Conservation (phyloP, 352 stramenopile species). For the Phytophthora constricta region DNA sequence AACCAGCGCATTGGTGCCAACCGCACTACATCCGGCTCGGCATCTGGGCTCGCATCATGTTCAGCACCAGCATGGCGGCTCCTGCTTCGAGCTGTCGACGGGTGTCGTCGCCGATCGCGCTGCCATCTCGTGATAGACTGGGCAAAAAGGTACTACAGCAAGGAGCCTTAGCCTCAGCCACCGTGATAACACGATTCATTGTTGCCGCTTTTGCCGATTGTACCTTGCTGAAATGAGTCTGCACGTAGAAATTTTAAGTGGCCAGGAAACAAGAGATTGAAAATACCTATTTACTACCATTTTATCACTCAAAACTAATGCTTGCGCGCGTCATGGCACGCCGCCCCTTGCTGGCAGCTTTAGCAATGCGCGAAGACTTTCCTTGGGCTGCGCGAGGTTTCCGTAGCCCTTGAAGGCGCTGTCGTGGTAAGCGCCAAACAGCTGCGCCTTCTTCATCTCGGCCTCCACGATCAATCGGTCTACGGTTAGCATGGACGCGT, state of each 20-base stretch:
- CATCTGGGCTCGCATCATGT: conserved; percentile 21
- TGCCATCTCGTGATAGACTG: conserved; percentile 31
- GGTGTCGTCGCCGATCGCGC: conserved; percentile 28
- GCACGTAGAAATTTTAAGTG: background rate
- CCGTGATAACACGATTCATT: too few species aligned
- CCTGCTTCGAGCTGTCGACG: conserved; percentile 11
- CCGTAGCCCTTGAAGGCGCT: conserved; percentile 82
- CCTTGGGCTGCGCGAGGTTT: conserved; percentile 67
- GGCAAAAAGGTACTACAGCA: conserved; percentile 11
- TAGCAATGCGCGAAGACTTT: conserved; percentile 69
- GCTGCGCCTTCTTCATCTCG: conserved; percentile 69
- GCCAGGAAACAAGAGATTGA: background rate
- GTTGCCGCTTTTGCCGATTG: too few species aligned
- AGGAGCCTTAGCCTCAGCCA: too few species aligned
- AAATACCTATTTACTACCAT: conserved; percentile 24
- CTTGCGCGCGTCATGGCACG: conserved; percentile 15
- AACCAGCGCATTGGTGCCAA: background rate
- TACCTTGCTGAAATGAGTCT: too few species aligned
- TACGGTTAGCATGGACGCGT: conserved; percentile 70
- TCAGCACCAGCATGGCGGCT: conserved; percentile 16
- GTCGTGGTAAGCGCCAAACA: conserved; percentile 79
- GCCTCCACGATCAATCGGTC: conserved; percentile 71
- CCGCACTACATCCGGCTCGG: conserved; percentile 22
- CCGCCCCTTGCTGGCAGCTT: conserved; percentile 28
- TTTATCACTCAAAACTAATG: conserved; percentile 26